Percentiles rank a stretch among this genome's conserved stretches.
Conservation (phyloP, 345 rosid genomes). For the Conringia planisiliqua region DNA sequence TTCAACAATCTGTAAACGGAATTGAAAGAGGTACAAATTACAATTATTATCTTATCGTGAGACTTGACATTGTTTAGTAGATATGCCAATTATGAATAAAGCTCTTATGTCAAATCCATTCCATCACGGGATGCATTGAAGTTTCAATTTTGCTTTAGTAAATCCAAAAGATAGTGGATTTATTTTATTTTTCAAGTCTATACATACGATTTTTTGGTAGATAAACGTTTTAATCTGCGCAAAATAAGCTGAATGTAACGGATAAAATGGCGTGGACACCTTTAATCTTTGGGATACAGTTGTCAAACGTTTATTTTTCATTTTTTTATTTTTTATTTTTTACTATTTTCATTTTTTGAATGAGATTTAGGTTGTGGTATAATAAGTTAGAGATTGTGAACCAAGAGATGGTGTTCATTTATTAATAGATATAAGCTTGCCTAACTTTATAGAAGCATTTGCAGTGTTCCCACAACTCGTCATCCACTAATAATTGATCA, state of each 20-base stretch:
- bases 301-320: neutral
- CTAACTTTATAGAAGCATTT: slow-evolving; percentile 25
- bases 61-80: neutral
- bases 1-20: neutral
- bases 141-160: neutral
- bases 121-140: neutral
- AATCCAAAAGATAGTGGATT: neutral
- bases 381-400: neutral
- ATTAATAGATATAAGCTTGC: slow-evolving; percentile 5
- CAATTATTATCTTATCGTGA: neutral
- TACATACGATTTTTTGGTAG: neutral
- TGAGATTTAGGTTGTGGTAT: neutral
- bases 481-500: slow-evolving; percentile 33
- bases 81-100: neutral
- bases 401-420: slow-evolving; percentile 11
- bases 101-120: neutral
- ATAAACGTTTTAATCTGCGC: neutral
- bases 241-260: neutral
- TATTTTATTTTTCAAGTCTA: neutral
- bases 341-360: neutral
- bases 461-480: slow-evolving; percentile 31
- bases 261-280: neutral
- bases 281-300: neutral
- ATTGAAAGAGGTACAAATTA: neutral
- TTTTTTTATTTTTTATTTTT: neutral